Conservation (phyloP, 768 basidiomycete species). For the Pulveroboletus sp. region DNA sequence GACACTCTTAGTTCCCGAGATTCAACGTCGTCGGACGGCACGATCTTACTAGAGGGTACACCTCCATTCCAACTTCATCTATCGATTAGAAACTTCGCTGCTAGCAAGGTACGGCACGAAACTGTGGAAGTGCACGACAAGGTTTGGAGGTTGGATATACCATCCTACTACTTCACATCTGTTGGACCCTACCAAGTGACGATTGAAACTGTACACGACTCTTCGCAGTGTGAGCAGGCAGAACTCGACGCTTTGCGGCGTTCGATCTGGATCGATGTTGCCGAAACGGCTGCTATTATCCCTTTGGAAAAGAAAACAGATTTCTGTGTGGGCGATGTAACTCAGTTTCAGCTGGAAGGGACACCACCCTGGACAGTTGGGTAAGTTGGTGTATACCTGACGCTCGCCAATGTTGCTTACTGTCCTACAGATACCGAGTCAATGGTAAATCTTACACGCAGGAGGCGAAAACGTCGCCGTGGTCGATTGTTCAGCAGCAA, state of each 20-base stretch:
- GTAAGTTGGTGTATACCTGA: constrained; percentile 36
- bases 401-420: constrained; percentile 1
- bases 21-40: constrained; percentile 41
- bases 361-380: constrained; percentile 89
- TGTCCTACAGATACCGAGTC: constrained; percentile 61
- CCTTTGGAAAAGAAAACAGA: constrained; percentile 75
- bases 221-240: constrained; percentile 76
- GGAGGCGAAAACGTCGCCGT: constrained; percentile 74
- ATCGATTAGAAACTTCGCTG: constrained; percentile 69
- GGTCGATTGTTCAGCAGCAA: constrained; percentile 78
- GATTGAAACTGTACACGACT: constrained; percentile 75
- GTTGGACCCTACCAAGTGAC: constrained; percentile 78
- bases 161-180: constrained; percentile 66
- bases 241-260: constrained; percentile 54
- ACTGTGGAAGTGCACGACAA: constrained; percentile 46
- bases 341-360: constrained; percentile 92
- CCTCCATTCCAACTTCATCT: constrained; percentile 82
- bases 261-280: constrained; percentile 86
- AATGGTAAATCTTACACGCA: constrained; percentile 71
- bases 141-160: constrained; percentile 70
- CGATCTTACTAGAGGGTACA: constrained; percentile 70
- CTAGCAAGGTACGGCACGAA: constrained; percentile 57
- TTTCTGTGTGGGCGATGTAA: constrained; percentile 84
- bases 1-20: constrained; percentile 60
- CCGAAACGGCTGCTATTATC: constrained; percentile 90